Conservation (phyloP, 2,329 filamentous ascomycete genomes). For the Verticillium nonalfalfae region DNA sequence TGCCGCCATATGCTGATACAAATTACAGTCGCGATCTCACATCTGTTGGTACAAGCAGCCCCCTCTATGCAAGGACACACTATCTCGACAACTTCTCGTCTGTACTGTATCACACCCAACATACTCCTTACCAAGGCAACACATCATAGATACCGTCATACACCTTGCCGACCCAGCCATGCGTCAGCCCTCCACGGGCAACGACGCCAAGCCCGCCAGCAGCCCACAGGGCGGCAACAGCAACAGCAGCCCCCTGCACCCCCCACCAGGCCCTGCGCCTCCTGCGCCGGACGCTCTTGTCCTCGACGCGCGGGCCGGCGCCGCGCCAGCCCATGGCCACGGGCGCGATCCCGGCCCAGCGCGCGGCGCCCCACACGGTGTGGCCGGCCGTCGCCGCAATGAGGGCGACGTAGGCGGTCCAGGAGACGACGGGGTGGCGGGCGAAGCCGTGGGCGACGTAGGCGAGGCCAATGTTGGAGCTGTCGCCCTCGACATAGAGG, state of each 20-base stretch:
- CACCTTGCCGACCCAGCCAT: constrained; percentile 73
- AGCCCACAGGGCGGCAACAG: constrained; percentile 66
- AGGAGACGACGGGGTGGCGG: constrained; percentile 59
- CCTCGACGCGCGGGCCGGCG: constrained; percentile 33
- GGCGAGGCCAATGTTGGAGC: constrained; percentile 75
- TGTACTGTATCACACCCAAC: neutral
- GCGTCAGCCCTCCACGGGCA: constrained; percentile 60
- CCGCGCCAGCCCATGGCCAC: constrained; percentile 42
- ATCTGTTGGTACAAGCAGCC: too few species aligned
- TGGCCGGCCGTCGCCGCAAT: constrained; percentile 66
- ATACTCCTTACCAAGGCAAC: constrained; percentile 9
- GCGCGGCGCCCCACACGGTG: constrained; percentile 79
- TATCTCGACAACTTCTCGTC: too few species aligned
- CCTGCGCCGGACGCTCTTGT: constrained; percentile 43
- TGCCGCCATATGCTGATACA: neutral
- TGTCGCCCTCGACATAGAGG: constrained; percentile 71
- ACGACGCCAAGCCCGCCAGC: constrained; percentile 75
- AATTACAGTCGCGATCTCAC: neutral
- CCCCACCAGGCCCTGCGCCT: constrained; percentile 63
- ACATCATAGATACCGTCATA: constrained; percentile 66
- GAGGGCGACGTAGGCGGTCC: constrained; percentile 62
- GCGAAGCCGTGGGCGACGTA: constrained; percentile 85
- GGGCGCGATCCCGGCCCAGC: constrained; percentile 66
- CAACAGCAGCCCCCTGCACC: constrained; percentile 58
- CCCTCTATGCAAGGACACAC: too few species aligned